Evolutionary conservation across 768 basidiomycete genomes (phyloP), one percentile per base, ranked within the genome.

Genomic region (Xerocomus spinulosus): DNA sequence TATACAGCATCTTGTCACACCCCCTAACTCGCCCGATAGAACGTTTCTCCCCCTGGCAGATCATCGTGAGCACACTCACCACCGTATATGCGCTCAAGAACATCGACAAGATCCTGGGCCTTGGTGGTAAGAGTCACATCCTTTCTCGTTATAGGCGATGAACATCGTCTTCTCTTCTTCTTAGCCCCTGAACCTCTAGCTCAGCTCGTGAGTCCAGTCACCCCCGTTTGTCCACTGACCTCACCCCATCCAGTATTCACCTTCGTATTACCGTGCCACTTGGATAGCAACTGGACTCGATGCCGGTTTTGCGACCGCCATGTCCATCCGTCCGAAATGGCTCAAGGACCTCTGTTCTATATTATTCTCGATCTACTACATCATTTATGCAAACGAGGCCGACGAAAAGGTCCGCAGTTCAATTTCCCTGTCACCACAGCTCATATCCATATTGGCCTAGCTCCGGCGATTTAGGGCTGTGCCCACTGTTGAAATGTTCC

Each of bases 221-320:
- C 32, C 47, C 10, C 20, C n/a, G 17, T 40, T 21, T 24, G 24
- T 40, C 6, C 7, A 26, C 3, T 40, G n/a, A 35, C 23, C 42
- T 52, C 44, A 42, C 50, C 6, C 42, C 44, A 39, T 42, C 10
- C 53, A 93, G 92, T 95, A 96, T 62, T 88, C 92, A 3, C 80
- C 89, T 1, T 87, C 90, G 2, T 96, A 93, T 68, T 95, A 94
- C 70, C 86, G 96, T 21, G 95, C 93, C 8, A 95, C 94, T 43
- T 99, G 93, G 87, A 84, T 99, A 48, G 81, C 70, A 41, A 95
- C 90, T 1, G 94, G 93, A 2, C 73, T 97, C n/a, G 96, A 99
- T 63, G 92, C 94, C 3, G 96, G 94, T 1, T 97, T 98, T 61
- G 93, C 93, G 0, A 93, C 93, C 0, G 94, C 95, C 12, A 92